Evolutionary conservation across 768 basidiomycete genomes (phyloP).

Genomic region (Punctularia strigosozonata): DNA sequence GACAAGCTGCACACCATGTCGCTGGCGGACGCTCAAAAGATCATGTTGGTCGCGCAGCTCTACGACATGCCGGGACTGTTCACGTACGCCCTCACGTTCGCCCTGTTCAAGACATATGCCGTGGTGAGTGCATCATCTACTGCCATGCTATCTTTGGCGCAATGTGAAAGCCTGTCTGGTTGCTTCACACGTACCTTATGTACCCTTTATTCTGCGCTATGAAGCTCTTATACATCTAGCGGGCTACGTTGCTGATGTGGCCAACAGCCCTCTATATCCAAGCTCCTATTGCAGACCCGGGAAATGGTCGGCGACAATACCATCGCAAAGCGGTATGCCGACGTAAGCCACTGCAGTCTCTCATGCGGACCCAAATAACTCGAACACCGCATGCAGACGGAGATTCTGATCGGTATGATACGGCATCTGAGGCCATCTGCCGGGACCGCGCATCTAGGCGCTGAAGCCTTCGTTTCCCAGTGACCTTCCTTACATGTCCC

Average conservation of each 20-base stretch:
- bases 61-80: slow-evolving; percentile 36
- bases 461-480: slow-evolving; percentile 10
- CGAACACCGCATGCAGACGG: slow-evolving; percentile 20
- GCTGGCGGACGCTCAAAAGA: slow-evolving; percentile 33
- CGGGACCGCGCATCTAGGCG: background rate
- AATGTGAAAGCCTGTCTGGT: too few relatives aligned
- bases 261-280: slow-evolving; percentile 33
- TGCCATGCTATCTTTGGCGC: background rate
- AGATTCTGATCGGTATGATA: slow-evolving; percentile 28
- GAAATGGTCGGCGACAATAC: slow-evolving; percentile 24
- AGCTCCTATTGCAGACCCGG: slow-evolving; percentile 27
- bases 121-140: slow-evolving; percentile 21
- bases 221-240: background rate
- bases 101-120: slow-evolving; percentile 41
- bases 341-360: slow-evolving; percentile 33
- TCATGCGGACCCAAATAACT: background rate
- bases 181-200: too few relatives aligned
- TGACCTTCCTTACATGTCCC: slow-evolving; percentile 18
- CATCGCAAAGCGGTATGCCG: slow-evolving; percentile 32
- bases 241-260: background rate
- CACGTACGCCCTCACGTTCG: slow-evolving; percentile 31
- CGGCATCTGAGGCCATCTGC: background rate
- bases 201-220: background rate
- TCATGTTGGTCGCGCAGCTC: slow-evolving; percentile 20
- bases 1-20: slow-evolving; percentile 25